Evolutionary conservation across 2,329 filamentous ascomycete genomes (phyloP), one percentile per base, ranked within the genome.

Genomic region (Cryphonectria parasitica): DNA sequence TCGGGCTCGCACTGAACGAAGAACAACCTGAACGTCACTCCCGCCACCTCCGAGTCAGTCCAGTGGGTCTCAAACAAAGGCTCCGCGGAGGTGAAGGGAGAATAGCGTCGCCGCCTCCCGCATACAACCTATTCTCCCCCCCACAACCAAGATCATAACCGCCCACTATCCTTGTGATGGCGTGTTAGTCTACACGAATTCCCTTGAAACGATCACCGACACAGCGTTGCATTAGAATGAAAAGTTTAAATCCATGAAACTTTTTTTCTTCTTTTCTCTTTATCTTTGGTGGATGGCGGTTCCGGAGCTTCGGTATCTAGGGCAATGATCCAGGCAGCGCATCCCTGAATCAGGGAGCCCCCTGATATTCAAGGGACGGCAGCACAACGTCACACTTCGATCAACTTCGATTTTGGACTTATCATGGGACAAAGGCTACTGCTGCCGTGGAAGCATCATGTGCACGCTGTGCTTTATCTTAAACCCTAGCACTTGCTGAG

Each of bases 1-100:
- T 41, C 69, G 62, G 43, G 39, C 36, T 72, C 69, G 61, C 68
- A 71, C 28, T 72, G 66, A 64, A 58, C 3, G 25, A 7, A 31
- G 5, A 22, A n/a, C 17, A 49, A 34, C 25, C 25, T 58, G 54
- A 34, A 31, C 61, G 61, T 28, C 36, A 17, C 39, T 64, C 25
- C 61, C 36, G 39, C 25, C 41, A 64, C 22, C n/a, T 64, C 39
- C 34, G 19, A 25, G 34, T 41, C 31, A 62, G 60, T 25, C 34
- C 7, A 62, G n/a, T 41, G 60, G 31, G 1, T 58, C 54, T n/a
- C 3, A 6, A 31, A 49, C 45, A 49, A 22, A 49, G 45, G 22
- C 54, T 31, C 28, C 28, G 31, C 15, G 25, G n/a, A 56, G 52
- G 52, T 28, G 25, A 31, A 17, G 52, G 22, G 6, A 31, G 25